Base-by-base conservation (phyloP, 2,329 filamentous ascomycete genomes). In the Arachnopeziza araneosa region DNA sequence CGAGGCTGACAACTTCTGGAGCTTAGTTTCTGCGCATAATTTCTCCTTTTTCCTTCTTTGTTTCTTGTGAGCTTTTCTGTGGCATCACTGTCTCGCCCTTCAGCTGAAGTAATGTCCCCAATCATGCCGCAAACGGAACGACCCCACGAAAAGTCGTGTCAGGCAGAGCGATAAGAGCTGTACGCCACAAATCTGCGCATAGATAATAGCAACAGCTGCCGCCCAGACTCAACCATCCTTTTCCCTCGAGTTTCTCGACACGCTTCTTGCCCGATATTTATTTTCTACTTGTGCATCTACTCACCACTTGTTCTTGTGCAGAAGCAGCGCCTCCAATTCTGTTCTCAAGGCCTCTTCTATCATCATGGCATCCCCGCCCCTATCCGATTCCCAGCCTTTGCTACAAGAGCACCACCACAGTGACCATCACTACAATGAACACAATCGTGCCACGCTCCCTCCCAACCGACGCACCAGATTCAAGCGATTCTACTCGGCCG, bases 341-440 rank as follows among this genome's bases (percentile, higher is more conserved):
- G 12, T n/a, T n/a, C 36, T 44, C 36, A 19, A 14, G 36, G 6
- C 24, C 54, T 52, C 24, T 26, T 49, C 12, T 1, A 32, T 26
- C 56, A 54, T 32, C 36, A 65, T 65, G 64, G 44, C 63, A 50
- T 54, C 57, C 59, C 50, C 59, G 51, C 23, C 54, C 44, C 48
- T 21, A 56, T 55, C 55, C 24, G 52, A 49, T 49, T 59, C 62
- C 12, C 56, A 64, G 24, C 67, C 64, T 19, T 64, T 68, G 52
- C 66, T 67, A 55, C 52, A 52, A 26, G n/a, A 54, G 26, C 52
- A 36, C 51, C 24, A 52, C 19, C 49, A 24, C 17, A 10, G n/a
- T n/a, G 24, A 23, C 4, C 50, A 52, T 44, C 36, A 52, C 19
- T 22, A 52, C 50, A 24, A 52, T 22, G 24, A 22, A 2, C 52